Conservation (phyloP, 768 basidiomycete genomes). For the Gelatoporia subvermispora region DNA sequence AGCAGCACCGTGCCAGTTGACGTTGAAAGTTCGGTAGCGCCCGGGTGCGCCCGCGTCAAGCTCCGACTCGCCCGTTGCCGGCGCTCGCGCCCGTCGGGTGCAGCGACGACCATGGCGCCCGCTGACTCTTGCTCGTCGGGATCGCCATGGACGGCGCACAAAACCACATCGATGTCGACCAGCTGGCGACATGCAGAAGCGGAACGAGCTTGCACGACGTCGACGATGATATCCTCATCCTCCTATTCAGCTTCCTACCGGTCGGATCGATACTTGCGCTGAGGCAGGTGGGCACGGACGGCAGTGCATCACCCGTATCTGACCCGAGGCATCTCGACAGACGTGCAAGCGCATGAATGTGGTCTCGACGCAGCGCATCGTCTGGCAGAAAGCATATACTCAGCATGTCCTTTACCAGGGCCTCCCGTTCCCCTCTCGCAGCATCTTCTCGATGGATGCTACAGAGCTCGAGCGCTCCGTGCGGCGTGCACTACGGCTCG, state of each 20-base stretch:
- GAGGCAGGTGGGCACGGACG: constrained; percentile 8
- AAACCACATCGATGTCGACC: too few relatives aligned
- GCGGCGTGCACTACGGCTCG: constrained; percentile 40
- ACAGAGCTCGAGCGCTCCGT: constrained; percentile 43
- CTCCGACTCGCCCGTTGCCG: too few relatives aligned
- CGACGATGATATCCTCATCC: constrained; percentile 35
- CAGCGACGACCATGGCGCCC: too few relatives aligned
- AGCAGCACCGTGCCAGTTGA: background rate
- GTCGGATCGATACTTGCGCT: constrained; percentile 28
- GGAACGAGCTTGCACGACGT: constrained; percentile 9
- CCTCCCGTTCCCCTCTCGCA: constrained; percentile 44
- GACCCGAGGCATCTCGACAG: constrained; percentile 24
- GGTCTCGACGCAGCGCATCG: constrained; percentile 43
- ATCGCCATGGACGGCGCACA: too few relatives aligned
- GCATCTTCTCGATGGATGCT: constrained; percentile 32
- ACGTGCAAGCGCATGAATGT: constrained; percentile 43
- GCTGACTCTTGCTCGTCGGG: too few relatives aligned
- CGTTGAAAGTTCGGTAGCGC: too few relatives aligned
- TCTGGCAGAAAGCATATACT: constrained; percentile 52
- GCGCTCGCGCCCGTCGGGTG: too few relatives aligned
- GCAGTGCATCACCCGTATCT: too few relatives aligned
- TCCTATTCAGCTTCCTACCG: constrained; percentile 29
- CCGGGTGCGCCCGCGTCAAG: too few relatives aligned
- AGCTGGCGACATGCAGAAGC: too few relatives aligned
- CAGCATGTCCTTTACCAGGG: constrained; percentile 39